These are phyloP conservation scores for Rhododendron vialii DNA, from an alignment of 148 eudicot species.

Conservation along the genomic window DNA sequence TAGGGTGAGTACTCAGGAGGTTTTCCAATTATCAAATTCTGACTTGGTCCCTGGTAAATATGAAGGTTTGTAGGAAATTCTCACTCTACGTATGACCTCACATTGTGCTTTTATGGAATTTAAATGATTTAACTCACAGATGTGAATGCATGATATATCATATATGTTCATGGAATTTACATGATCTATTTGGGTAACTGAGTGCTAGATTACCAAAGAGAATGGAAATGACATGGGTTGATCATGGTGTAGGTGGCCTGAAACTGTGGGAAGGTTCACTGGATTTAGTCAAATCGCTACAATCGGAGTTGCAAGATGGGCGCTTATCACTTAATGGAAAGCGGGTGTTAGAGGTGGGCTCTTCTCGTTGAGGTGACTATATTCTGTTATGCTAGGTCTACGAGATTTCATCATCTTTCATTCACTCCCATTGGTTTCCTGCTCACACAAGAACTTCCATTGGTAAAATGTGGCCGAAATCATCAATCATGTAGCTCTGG, in stretches of 20 bases:
- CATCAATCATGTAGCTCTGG: neutral
- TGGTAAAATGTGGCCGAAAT: neutral
- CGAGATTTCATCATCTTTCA: neutral
- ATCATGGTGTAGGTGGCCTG: constrained; percentile 61
- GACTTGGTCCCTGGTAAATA: constrained; percentile 97
- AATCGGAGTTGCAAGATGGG: constrained; percentile 56
- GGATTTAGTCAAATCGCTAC: constrained; percentile 74
- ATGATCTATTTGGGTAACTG: neutral
- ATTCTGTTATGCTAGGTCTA: neutral
- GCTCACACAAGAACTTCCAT: neutral
- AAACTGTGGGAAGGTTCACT: constrained; percentile 97
- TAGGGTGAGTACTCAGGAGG: constrained; percentile 83
- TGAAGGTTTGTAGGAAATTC: constrained; percentile 60
- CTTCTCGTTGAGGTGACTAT: constrained; percentile 30
- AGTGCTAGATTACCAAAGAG: neutral
- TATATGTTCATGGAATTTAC: neutral
- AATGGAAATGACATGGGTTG: neutral
- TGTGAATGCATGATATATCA: too few relatives aligned
- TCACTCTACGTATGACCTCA: neutral
- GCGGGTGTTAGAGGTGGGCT: constrained; percentile 86
- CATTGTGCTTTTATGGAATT: neutral
- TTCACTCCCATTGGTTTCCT: neutral
- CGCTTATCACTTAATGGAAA: constrained; percentile 55
- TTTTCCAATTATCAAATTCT: constrained; percentile 75
- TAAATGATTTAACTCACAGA: neutral